phyloP scores from a whole-genome alignment of 257 asterid genomes.

The Solanum sejunctum region DNA sequence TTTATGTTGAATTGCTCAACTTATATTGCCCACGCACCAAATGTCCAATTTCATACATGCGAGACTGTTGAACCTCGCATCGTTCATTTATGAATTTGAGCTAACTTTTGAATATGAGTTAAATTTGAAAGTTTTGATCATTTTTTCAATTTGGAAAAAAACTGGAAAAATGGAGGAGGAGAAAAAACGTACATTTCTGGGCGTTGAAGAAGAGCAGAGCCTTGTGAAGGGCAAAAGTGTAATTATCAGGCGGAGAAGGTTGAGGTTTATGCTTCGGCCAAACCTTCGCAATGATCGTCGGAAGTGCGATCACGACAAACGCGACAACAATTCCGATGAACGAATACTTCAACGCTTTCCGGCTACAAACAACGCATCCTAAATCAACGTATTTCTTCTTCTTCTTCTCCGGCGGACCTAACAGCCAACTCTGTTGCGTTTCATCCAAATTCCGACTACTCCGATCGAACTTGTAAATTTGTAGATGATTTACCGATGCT shows the following conservation, averaged over 20 bases:
- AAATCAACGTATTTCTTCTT: constrained; percentile 67
- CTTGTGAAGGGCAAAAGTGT: constrained; percentile 48
- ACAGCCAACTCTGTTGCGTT: constrained; percentile 84
- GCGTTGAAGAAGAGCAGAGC: constrained; percentile 91
- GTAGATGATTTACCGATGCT: constrained; percentile 39
- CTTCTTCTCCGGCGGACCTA: constrained; percentile 61
- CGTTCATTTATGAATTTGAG: background rate
- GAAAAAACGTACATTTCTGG: constrained; percentile 63
- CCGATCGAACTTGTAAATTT: background rate
- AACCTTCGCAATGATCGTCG: constrained; percentile 33
- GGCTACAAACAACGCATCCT: constrained; percentile 59
- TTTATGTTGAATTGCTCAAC: background rate
- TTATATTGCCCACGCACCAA: no score
- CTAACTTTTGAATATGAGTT: background rate
- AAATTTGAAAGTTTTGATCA: background rate
- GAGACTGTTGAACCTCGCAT: background rate
- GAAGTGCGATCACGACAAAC: constrained; percentile 47
- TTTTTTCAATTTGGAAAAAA: background rate
- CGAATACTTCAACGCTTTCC: constrained; percentile 45
- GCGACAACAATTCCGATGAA: constrained; percentile 14
- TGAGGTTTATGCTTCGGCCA: constrained; percentile 29
- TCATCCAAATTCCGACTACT: constrained; percentile 31
- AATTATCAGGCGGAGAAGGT: constrained; percentile 58
- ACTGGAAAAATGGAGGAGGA: background rate
- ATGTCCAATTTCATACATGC: background rate